Evolutionary conservation across 2,329 filamentous ascomycete species (phyloP).

Genomic region (Xylariaceae sp.): DNA sequence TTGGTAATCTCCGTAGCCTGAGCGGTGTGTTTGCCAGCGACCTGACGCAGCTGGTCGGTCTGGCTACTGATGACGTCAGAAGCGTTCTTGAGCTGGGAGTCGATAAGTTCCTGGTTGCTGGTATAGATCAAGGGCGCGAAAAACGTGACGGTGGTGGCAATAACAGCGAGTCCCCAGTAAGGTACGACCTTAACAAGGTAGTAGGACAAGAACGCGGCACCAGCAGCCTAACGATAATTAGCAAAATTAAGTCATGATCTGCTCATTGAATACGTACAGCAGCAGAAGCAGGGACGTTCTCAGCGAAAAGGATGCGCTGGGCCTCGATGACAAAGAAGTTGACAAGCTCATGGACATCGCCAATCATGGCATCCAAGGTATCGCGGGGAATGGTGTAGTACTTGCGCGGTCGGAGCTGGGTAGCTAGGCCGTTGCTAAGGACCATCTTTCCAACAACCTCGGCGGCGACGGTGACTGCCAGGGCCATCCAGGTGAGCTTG

Average conservation of each 20-base stretch:
- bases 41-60: conserved; percentile 56
- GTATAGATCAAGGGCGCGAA: conserved; percentile 60
- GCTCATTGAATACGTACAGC: conserved; percentile 43
- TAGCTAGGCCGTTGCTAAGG: conserved; percentile 57
- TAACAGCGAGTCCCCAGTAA: conserved; percentile 63
- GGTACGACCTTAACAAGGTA: conserved; percentile 66
- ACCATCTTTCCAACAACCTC: conserved; percentile 59
- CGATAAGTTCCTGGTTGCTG: conserved; percentile 66
- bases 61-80: conserved; percentile 57
- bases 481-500: conserved; percentile 60
- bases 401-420: conserved; percentile 61
- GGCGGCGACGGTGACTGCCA: conserved; percentile 56
- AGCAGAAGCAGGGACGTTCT: conserved; percentile 58
- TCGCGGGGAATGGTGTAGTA: conserved; percentile 65
- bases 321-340: conserved; percentile 70
- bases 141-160: conserved; percentile 57
- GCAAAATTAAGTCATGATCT: conserved; percentile 5
- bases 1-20: conserved; percentile 61
- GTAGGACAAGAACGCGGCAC: conserved; percentile 61
- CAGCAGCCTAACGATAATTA: conserved; percentile 43
- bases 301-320: conserved; percentile 64
- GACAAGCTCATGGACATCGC: conserved; percentile 62
- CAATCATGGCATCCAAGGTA: conserved; percentile 56
- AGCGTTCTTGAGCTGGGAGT: conserved; percentile 55
- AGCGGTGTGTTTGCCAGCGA: conserved; percentile 61